A percentile compares a stretch with the other conserved stretches of the same genome.
Evolutionary conservation across 2,329 filamentous ascomycete genomes (phyloP).

Genomic region (Stachybotrys echinatus): DNA sequence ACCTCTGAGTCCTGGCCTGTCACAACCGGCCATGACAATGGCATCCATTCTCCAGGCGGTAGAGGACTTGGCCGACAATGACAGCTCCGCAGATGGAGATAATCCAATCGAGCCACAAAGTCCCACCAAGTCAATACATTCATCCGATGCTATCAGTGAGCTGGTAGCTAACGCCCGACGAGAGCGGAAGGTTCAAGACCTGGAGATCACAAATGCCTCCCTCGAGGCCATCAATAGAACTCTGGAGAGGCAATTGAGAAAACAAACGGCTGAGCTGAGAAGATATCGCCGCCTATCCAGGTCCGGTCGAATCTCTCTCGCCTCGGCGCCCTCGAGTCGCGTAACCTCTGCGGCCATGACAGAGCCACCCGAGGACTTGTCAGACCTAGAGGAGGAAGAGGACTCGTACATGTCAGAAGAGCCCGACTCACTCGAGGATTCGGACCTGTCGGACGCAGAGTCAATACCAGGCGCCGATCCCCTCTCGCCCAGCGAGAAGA

Average conservation of each 20-base stretch:
- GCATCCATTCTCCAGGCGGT: slow-evolving; percentile 52
- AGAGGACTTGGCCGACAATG: slow-evolving; percentile 40
- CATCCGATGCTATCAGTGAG: slow-evolving; percentile 62
- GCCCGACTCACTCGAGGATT: slow-evolving; percentile 48
- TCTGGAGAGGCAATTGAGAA: slow-evolving; percentile 83
- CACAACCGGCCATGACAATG: slow-evolving; percentile 38
- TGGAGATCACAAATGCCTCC: slow-evolving; percentile 95
- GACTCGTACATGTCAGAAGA: slow-evolving; percentile 36
- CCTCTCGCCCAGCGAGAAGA: slow-evolving; percentile 34
- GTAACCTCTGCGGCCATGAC: slow-evolving; percentile 38
- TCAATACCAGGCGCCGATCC: slow-evolving; percentile 21
- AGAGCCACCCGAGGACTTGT: slow-evolving; percentile 38
- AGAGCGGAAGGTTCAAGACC: slow-evolving; percentile 90
- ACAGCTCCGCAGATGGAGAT: slow-evolving; percentile 20
- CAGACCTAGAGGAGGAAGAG: slow-evolving; percentile 42
- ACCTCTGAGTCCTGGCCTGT: slow-evolving; percentile 22
- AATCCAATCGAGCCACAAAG: slow-evolving; percentile 40
- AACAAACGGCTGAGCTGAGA: slow-evolving; percentile 83
- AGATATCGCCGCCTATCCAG: slow-evolving; percentile 82
- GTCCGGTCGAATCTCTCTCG: slow-evolving; percentile 66
- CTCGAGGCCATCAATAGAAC: slow-evolving; percentile 92
- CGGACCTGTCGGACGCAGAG: slow-evolving; percentile 38
- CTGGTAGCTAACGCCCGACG: slow-evolving; percentile 81
- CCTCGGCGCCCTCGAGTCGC: slow-evolving; percentile 39
- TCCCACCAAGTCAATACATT: slow-evolving; percentile 50